Percentiles rank a stretch among this genome's conserved stretches.
These are phyloP conservation scores for Rutstroemia sp. DNA, from an alignment of 2,329 filamentous ascomycete species.

Conservation along the genomic window DNA sequence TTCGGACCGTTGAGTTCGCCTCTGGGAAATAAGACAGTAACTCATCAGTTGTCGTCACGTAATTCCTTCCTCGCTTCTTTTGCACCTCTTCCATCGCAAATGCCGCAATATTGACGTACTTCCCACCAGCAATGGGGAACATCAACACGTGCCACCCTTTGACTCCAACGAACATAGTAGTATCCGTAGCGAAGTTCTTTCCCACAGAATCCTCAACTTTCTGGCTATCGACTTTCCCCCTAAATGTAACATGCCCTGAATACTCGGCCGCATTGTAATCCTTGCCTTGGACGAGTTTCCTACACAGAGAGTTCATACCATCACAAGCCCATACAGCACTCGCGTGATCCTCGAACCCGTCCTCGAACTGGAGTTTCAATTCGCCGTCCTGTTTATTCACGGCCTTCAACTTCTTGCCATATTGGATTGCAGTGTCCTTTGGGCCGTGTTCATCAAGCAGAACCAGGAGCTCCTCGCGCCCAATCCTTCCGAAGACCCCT, in stretches of 20 bases:
- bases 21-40: constrained; percentile 9
- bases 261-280: constrained; percentile 8
- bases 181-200: constrained; percentile 8
- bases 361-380: constrained; percentile 8
- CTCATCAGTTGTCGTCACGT: constrained; percentile 9
- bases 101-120: constrained; percentile 9
- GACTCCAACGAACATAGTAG: constrained; percentile 11
- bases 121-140: constrained; percentile 8
- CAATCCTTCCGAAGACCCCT: constrained; percentile 7
- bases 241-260: constrained; percentile 7
- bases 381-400: constrained; percentile 1
- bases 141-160: constrained; percentile 9
- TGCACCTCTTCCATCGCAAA: constrained; percentile 8
- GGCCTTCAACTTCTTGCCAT: constrained; percentile 5
- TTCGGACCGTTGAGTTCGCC: constrained; percentile 7
- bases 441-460: constrained; percentile 8
- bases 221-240: neutral
- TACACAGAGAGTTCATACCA: constrained; percentile 12
- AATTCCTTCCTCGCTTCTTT: constrained; percentile 11
- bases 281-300: constrained; percentile 10
- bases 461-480: constrained; percentile 6
- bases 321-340: constrained; percentile 12
- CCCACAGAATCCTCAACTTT: constrained; percentile 7
- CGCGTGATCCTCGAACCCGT: constrained; percentile 6
- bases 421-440: neutral